These are phyloP conservation scores for Solanum hybrid DNA, from an alignment of 305 asterid genomes.

Conservation along the genomic window DNA sequence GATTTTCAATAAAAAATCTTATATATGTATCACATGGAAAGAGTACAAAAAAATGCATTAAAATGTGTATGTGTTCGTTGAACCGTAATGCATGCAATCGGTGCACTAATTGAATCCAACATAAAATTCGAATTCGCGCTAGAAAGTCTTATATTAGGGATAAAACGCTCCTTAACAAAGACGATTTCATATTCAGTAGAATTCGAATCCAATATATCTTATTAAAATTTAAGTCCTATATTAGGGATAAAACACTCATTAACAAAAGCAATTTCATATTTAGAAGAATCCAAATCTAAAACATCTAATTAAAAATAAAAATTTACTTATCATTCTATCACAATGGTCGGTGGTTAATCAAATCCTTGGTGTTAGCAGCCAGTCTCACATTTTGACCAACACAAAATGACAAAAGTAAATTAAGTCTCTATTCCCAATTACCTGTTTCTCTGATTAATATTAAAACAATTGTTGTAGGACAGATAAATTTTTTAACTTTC, in stretches of 20 bases:
- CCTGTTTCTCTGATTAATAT: neutral
- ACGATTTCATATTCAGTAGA: too few species aligned
- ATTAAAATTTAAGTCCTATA: too few species aligned
- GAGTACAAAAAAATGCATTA: neutral
- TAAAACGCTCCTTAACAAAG: too few species aligned
- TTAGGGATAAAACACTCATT: too few species aligned
- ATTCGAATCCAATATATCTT: too few species aligned
- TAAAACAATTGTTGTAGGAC: neutral
- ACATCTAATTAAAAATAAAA: too few species aligned
- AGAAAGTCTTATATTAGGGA: accelerated
- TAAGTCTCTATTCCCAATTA: neutral
- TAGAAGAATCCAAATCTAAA: too few species aligned
- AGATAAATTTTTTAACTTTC: neutral
- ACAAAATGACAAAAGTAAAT: neutral
- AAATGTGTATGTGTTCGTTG: neutral
- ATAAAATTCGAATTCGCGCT: too few species aligned
- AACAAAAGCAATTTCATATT: too few species aligned
- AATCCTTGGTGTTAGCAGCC: neutral
- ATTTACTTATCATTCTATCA: too few species aligned
- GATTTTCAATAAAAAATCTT: neutral
- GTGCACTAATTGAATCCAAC: neutral
- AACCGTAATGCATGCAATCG: neutral
- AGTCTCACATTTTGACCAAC: neutral
- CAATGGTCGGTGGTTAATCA: neutral
- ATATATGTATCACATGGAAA: neutral